Evolutionary conservation across 176 grass and related monocot species (phyloP).

Genomic region (maize (Zea mays)): DNA sequence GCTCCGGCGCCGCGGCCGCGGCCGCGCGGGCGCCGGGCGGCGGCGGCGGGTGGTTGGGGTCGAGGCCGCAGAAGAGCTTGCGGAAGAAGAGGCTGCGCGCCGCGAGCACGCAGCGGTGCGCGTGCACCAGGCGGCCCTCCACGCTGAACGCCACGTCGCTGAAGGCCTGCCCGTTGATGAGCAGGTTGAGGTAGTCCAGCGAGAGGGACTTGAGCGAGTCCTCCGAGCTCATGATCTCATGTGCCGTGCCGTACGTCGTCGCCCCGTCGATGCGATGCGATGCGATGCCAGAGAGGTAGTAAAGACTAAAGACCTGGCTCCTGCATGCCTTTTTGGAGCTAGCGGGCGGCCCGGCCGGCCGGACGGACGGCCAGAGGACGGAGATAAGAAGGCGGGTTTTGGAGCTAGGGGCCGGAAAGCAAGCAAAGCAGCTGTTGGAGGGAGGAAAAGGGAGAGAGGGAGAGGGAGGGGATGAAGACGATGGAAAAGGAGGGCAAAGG

Average conservation of each 20-base stretch:
- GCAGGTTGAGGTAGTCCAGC: conserved; percentile 90
- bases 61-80: conserved; percentile 82
- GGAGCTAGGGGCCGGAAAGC: neutral
- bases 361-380: too few relatives aligned
- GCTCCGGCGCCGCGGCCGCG: conserved; percentile 32
- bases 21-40: neutral
- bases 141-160: conserved; percentile 97
- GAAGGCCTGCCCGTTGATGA: conserved; percentile 99
- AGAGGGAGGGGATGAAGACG: neutral
- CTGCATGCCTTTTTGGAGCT: too few relatives aligned
- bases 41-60: conserved; percentile 46
- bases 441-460: neutral
- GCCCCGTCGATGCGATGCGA: neutral
- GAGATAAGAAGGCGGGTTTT: neutral
- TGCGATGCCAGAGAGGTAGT: too few relatives aligned
- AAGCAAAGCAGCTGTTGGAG: neutral
- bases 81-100: conserved; percentile 94
- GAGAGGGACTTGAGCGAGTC: conserved; percentile 89
- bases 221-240: conserved; percentile 83
- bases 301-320: too few relatives aligned
- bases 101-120: conserved; percentile 92
- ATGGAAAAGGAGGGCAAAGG: neutral
- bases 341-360: too few relatives aligned
- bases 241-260: neutral
- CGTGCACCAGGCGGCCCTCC: conserved; percentile 86